Percentiles rank a stretch among this genome's conserved stretches.
Conservation (phyloP, 306 rosid species). For the Fragaria ananassa region DNA sequence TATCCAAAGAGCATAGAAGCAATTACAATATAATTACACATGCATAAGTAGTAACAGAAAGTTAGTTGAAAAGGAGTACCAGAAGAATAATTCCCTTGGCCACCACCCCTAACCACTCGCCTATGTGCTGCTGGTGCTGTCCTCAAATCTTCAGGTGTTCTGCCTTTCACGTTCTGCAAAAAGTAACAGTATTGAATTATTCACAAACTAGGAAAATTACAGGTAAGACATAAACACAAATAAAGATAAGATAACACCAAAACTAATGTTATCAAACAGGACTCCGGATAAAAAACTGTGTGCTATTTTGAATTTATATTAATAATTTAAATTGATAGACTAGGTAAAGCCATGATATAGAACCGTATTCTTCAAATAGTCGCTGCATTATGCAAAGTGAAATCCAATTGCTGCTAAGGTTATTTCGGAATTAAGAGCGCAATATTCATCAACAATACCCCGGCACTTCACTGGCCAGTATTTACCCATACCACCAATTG, state of each 20-base stretch:
- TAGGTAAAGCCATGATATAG: neutral
- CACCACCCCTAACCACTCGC: constrained; percentile 56
- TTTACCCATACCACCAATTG: neutral
- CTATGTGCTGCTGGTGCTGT: constrained; percentile 41
- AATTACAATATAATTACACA: neutral
- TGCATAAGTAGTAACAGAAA: neutral
- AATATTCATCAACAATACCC: neutral
- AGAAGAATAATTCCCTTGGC: constrained; percentile 51
- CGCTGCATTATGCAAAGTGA: neutral
- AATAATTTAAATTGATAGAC: neutral
- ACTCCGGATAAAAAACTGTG: neutral
- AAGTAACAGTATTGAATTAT: constrained; percentile 3
- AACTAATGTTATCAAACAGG: neutral
- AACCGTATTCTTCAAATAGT: neutral
- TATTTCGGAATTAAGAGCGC: neutral
- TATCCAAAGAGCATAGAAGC: neutral
- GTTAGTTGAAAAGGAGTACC: constrained; percentile 34
- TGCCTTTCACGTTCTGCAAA: constrained; percentile 45
- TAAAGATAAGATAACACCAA: neutral
- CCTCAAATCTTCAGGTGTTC: constrained; percentile 49
- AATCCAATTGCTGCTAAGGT: neutral
- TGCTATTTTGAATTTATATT: neutral
- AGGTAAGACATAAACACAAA: neutral
- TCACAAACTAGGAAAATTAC: neutral
- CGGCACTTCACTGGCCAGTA: neutral